These are phyloP conservation scores for Trichoderma oligosporum DNA, from an alignment of 2,329 filamentous ascomycete genomes.

Conservation along the genomic window DNA sequence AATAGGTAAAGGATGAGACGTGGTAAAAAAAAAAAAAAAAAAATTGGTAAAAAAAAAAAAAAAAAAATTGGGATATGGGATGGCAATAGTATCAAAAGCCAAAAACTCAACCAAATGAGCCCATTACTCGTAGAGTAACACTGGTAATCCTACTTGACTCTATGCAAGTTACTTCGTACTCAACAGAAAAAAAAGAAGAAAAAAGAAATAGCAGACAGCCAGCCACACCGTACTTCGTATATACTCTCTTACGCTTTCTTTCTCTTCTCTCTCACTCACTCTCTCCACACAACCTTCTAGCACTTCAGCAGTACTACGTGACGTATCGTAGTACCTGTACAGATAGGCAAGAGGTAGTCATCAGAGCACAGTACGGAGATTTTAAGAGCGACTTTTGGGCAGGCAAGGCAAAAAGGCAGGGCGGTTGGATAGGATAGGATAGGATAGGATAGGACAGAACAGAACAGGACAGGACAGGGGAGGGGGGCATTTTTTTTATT, in stretches of 20 bases:
- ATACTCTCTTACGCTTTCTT: too few relatives aligned
- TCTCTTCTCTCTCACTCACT: too few relatives aligned
- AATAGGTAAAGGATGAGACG: background rate
- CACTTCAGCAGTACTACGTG: too few relatives aligned
- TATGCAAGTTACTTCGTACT: background rate
- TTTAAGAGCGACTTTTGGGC: background rate
- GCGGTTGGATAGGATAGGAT: too few relatives aligned
- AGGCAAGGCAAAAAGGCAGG: too few relatives aligned
- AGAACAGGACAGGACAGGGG: too few relatives aligned
- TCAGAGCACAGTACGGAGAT: too few relatives aligned
- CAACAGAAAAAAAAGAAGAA: background rate
- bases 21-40: background rate
- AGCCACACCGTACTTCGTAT: background rate
- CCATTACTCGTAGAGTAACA: background rate
- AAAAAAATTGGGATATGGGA: background rate
- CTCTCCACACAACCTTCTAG: too few relatives aligned
- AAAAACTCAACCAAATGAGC: background rate
- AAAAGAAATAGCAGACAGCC: background rate
- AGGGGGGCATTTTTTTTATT: too few relatives aligned
- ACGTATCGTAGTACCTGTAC: background rate
- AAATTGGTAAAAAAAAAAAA: background rate
- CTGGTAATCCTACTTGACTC: background rate
- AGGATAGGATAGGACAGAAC: too few relatives aligned
- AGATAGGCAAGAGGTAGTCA: too few relatives aligned
- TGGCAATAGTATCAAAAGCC: constrained; percentile 2